These are phyloP conservation scores for Leptographium galeiforme DNA, from an alignment of 2,329 filamentous ascomycete species.

Conservation along the genomic window DNA sequence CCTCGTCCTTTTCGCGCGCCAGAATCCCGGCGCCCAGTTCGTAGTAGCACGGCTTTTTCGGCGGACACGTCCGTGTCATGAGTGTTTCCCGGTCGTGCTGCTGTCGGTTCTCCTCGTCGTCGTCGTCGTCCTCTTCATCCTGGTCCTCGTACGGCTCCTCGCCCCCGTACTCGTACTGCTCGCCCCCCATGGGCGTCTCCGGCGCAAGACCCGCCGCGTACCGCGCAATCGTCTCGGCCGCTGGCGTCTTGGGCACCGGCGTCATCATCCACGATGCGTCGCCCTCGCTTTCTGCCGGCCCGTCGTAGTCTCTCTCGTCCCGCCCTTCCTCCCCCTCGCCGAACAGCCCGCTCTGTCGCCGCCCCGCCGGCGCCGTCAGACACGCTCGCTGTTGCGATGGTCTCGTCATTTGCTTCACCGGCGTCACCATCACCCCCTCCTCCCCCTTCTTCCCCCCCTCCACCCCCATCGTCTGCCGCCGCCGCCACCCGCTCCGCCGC, in stretches of 20 bases:
- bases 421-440: constrained; percentile 42
- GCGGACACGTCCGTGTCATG: constrained; percentile 40
- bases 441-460: constrained; percentile 56
- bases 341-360: constrained; percentile 35
- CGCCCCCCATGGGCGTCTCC: constrained; percentile 20
- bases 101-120: background rate
- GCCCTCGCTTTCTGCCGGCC: constrained; percentile 13
- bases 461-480: constrained; percentile 73
- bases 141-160: background rate
- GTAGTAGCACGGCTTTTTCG: constrained; percentile 26
- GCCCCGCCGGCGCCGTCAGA: constrained; percentile 20
- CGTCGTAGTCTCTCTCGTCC: no score
- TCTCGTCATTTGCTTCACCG: constrained; percentile 18
- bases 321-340: constrained; percentile 17
- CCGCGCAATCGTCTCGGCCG: constrained; percentile 38
- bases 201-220: constrained; percentile 37
- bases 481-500: constrained; percentile 56
- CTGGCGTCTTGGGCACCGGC: constrained; percentile 44
- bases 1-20: constrained; percentile 38
- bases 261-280: constrained; percentile 27
- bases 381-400: constrained; percentile 18
- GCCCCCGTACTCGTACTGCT: constrained; percentile 17
- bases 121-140: constrained; percentile 13
- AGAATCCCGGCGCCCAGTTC: constrained; percentile 32
- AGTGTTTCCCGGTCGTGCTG: constrained; percentile 20